Evolutionary conservation across 1,284 basidiomycete genomes (phyloP).

Genomic region (Anthracocystis panici-leucophaei): DNA sequence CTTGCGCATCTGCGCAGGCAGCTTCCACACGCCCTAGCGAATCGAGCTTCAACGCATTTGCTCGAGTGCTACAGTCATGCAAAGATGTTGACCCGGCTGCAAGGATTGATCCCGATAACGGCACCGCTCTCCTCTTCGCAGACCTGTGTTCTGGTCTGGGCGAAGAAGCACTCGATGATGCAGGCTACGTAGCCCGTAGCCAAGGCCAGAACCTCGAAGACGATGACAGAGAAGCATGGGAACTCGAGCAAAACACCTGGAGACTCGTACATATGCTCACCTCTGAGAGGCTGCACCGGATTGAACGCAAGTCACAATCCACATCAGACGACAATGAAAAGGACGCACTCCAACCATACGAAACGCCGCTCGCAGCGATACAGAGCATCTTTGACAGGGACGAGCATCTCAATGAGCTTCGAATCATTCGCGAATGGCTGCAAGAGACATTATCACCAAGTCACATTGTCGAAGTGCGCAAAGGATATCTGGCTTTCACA

Average conservation of each 20-base stretch:
- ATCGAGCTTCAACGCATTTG: constrained; percentile 62
- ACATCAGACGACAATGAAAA: constrained; percentile 11
- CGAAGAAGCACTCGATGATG: constrained; percentile 52
- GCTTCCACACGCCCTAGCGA: constrained; percentile 18
- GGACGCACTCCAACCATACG: constrained; percentile 38
- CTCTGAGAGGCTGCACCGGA: constrained; percentile 48
- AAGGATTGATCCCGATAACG: constrained; percentile 50
- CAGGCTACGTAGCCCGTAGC: constrained; percentile 26
- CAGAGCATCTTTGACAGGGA: constrained; percentile 59
- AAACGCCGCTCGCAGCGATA: constrained; percentile 64
- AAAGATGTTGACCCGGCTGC: constrained; percentile 45
- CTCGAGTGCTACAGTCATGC: constrained; percentile 52
- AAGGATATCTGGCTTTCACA: constrained; percentile 67
- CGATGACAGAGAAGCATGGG: constrained; percentile 51
- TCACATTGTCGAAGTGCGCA: constrained; percentile 65
- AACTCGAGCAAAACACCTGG: constrained; percentile 62
- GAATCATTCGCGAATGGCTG: constrained; percentile 67
- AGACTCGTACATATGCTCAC: constrained; percentile 55
- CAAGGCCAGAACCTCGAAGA: constrained; percentile 38
- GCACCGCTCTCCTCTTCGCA: constrained; percentile 60
- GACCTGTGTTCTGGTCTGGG: constrained; percentile 51
- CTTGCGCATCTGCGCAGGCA: constrained; percentile 26
- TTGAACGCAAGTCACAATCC: constrained; percentile 42
- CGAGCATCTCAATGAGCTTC: constrained; percentile 63
- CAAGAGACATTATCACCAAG: constrained; percentile 57